Evolutionary conservation across 2,329 filamentous ascomycete species (phyloP), one percentile per base, ranked within the genome.

Genomic region (Septoria linicola): DNA sequence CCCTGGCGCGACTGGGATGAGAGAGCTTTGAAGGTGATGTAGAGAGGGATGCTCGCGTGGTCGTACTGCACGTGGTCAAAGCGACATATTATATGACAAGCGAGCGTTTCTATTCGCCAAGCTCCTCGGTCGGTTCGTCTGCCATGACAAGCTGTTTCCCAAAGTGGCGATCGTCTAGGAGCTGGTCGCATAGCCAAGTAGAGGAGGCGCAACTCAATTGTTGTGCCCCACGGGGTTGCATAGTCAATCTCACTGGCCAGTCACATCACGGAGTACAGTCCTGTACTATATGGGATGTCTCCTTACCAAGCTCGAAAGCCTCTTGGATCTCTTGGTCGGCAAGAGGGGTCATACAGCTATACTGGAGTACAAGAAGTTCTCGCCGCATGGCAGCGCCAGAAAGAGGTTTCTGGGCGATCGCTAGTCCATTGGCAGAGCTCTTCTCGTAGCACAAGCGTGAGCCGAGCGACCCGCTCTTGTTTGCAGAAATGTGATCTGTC

Each of bases 111-210:
- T 16, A 8, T 25, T 41, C 31, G 47, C 47, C 47, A 50, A 50
- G 47, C 47, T 37, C 47, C 47, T 50, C 47, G 47, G 47, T 42
- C 27, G 30, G 8, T 41, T 32, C n/a, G 19, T 21, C 8, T 21
- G 16, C 7, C n/a, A 25, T 30, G 43, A 35, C 19, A n/a, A 37
- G 23, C n/a, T 19, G 23, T 37, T 37, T 23, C 43, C 31, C 21
- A 30, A 23, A 30, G 31, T 21, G 42, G 42, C 42, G 31, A 13
- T 21, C 31, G 32, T 21, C 31, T 46, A 16, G 34, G 16, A 20
- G 32, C 23, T 14, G 14, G 34, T n/a, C 19, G 34, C 27, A 32
- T 34, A 36, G 43, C 43, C 21, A 46, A 46, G 43, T 32, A 46
- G 42, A 14, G 43, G 43, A 37, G 32, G 34, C 34, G 20, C 25